A percentile compares a stretch with the other conserved stretches of the same genome.
phyloP scores from a whole-genome alignment of 1,284 basidiomycete species.

The Quambalaria eucalypti region DNA sequence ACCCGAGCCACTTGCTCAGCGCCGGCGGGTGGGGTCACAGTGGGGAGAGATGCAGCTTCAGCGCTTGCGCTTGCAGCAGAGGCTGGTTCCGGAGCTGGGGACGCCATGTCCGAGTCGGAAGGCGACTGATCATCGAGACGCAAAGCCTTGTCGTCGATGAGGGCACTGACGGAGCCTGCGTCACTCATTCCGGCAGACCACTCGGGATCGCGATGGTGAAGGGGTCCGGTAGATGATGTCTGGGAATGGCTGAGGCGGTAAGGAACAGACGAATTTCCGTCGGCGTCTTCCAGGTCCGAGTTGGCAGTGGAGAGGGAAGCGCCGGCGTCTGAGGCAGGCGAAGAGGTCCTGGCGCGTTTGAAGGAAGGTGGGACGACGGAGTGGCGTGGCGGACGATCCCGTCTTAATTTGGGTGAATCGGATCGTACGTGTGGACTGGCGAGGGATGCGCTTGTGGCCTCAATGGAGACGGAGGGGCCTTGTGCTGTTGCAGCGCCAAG shows the following conservation, averaged over 20 bases:
- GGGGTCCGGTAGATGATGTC: not conserved
- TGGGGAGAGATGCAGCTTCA: not conserved
- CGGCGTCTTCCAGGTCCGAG: not conserved
- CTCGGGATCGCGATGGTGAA: too few relatives aligned
- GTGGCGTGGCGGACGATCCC: not conserved
- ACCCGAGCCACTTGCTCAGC: slow-evolving; percentile 3
- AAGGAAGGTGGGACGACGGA: not conserved
- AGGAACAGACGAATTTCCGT: too few relatives aligned
- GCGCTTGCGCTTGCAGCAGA: too few relatives aligned
- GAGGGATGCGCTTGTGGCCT: too few relatives aligned
- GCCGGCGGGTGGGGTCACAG: slow-evolving; percentile 2
- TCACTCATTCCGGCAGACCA: not conserved
- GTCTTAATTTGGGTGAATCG: not conserved
- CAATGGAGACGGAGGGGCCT: too few relatives aligned
- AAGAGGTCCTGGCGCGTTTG: slow-evolving; percentile 14
- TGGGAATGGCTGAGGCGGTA: not conserved
- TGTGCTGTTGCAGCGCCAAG: too few relatives aligned
- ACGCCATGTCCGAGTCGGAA: not conserved
- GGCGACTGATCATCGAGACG: not conserved
- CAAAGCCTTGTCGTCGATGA: slow-evolving; percentile 6
- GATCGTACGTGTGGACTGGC: too few relatives aligned
- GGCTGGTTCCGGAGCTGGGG: too few relatives aligned
- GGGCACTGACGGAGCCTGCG: not conserved
- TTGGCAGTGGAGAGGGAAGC: slow-evolving; percentile 1
- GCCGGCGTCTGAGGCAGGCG: slow-evolving; percentile 10